Base-by-base conservation (phyloP, 2,329 filamentous ascomycete genomes). In the Aspergillus fumigatus region DNA sequence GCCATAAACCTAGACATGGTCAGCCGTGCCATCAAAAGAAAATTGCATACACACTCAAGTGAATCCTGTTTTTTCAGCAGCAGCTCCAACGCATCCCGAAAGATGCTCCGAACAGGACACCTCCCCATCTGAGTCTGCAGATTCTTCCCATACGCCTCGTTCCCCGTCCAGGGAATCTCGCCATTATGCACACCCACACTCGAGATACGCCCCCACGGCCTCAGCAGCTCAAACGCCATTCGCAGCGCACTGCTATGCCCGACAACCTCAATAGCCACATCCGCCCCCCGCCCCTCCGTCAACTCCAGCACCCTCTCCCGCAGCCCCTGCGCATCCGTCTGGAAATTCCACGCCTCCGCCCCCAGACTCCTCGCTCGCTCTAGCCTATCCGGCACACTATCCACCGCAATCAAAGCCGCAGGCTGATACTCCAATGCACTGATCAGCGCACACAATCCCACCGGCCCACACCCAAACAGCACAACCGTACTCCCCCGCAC, bases 321-420 rank as follows among this genome's bases (percentile, higher is more conserved):
- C 68, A 94, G 80, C 1, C 80, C 84, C 29, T 86, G 82, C 48
- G 79, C 81, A 56, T 89, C 82, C 4, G 78, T 84, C 63, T 82
- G 74, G 70, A 92, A 92, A 70, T 95, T 92, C 73, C 91, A 85
- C 1, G 90, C 84, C 71, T 92, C 89, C 0, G 90, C 92, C 0
- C 92, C 92, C 0, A 96, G 75, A 6, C 77, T 80, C 69, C 79
- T 81, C 11, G 92, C 92, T 45, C 89, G 78, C 47, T 87, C 83
- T 48, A 96, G 78, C 45, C 92, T 82, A 55, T 84, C 85, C 2
- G 87, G 83, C 1, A 95, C 84, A 26, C 86, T 86, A 71, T 96
- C 91, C 50, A 95, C 82, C 7, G 89, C 90, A 59, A 94, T 86
- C 1, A 95, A 74, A 63, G 88, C 80, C 68, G 85, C 88, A 0